phyloP scores from a whole-genome alignment of 1,284 basidiomycete species.

The Rhodotorula sp. region DNA sequence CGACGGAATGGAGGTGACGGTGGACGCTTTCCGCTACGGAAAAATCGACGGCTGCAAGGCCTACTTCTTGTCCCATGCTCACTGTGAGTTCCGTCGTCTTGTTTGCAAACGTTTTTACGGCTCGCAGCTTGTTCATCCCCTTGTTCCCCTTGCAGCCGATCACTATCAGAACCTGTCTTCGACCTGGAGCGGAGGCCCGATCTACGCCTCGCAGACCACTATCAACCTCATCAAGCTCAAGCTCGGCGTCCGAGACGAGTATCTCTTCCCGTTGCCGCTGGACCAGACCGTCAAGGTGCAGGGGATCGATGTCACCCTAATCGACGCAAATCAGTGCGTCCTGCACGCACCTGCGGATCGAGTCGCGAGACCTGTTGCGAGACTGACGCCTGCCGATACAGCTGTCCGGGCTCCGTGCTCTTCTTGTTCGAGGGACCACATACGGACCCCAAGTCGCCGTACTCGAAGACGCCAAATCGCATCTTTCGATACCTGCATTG shows the following conservation, averaged over 20 bases:
- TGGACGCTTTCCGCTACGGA: slow-evolving; percentile 43
- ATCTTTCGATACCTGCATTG: slow-evolving; percentile 90
- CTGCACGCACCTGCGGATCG: neutral
- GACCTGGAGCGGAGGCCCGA: slow-evolving; percentile 83
- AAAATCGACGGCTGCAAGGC: slow-evolving; percentile 43
- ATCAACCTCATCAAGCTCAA: slow-evolving; percentile 87
- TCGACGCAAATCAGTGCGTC: slow-evolving; percentile 90
- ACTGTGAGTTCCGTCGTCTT: slow-evolving; percentile 61
- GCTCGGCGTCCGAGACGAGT: slow-evolving; percentile 79
- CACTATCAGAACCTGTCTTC: slow-evolving; percentile 75
- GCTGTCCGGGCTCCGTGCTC: slow-evolving; percentile 82
- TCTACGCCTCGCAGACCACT: slow-evolving; percentile 83
- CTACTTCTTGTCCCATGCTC: slow-evolving; percentile 68
- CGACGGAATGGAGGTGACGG: slow-evolving; percentile 73
- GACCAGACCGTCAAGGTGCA: slow-evolving; percentile 69
- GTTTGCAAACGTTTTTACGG: neutral
- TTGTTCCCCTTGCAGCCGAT: slow-evolving; percentile 4
- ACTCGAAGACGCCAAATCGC: slow-evolving; percentile 63
- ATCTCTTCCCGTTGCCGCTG: slow-evolving; percentile 82
- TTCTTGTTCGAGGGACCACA: slow-evolving; percentile 92
- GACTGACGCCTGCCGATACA: slow-evolving; percentile 39
- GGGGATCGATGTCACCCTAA: slow-evolving; percentile 83
- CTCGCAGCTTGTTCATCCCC: neutral
- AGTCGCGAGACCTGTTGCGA: neutral
- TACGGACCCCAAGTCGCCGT: slow-evolving; percentile 77